Percentiles rank a stretch among this genome's conserved stretches.
These are phyloP conservation scores for Phytophthora hibernalis DNA, from an alignment of 352 stramenopile genomes.

Conservation along the genomic window DNA sequence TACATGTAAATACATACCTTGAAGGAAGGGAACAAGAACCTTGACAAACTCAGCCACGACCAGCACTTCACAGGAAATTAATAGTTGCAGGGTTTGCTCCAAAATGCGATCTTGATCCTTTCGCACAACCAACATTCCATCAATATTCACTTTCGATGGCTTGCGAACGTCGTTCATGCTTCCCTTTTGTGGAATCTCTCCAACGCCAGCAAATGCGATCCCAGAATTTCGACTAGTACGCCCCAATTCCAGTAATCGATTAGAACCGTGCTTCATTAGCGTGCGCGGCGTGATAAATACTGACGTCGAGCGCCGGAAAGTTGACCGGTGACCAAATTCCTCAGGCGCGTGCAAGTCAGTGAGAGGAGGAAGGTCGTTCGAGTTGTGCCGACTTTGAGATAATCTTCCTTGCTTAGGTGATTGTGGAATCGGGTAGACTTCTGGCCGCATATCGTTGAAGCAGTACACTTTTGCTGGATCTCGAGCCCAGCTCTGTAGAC, in stretches of 20 bases:
- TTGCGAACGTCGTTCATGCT: constrained; percentile 1
- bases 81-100: constrained; percentile 39
- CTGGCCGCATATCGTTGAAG: constrained; percentile 18
- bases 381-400: constrained; percentile 12
- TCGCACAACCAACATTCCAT: constrained; percentile 31
- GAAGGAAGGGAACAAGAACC: constrained; percentile 39
- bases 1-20: too few relatives aligned
- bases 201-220: background rate
- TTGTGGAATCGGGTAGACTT: background rate
- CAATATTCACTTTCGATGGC: constrained; percentile 33
- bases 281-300: constrained; percentile 34
- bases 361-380: constrained; percentile 21
- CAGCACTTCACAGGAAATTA: constrained; percentile 47
- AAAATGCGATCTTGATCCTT: constrained; percentile 45
- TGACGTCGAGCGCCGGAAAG: constrained; percentile 17
- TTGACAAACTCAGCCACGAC: constrained; percentile 46
- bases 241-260: constrained; percentile 33
- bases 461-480: constrained; percentile 27
- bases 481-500: constrained; percentile 24
- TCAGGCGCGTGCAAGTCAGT: constrained; percentile 12
- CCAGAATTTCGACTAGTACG: constrained; percentile 10
- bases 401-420: constrained; percentile 8
- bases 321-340: background rate
- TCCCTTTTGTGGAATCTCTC: constrained; percentile 1
- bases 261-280: constrained; percentile 29